Evolutionary conservation across 1,139 yeast genomes (phyloP).

Genomic region (Suhomyces guaymorum): DNA sequence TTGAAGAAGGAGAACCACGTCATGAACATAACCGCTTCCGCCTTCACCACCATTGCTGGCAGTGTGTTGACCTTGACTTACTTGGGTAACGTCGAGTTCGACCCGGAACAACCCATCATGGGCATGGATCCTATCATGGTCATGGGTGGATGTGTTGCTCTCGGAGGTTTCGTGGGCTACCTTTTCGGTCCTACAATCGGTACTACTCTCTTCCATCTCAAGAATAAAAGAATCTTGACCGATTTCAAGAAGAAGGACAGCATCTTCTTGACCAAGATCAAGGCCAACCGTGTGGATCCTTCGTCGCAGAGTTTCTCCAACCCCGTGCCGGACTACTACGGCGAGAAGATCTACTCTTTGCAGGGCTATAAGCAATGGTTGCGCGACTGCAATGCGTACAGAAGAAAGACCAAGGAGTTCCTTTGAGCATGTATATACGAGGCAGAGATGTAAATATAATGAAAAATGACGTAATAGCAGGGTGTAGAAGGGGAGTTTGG

Average conservation of each 20-base stretch:
- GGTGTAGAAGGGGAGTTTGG: too few relatives aligned
- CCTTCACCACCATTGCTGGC: constrained; percentile 66
- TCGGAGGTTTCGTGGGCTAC: constrained; percentile 78
- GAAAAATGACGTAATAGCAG: too few relatives aligned
- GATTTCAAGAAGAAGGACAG: constrained; percentile 64
- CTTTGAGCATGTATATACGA: constrained; percentile 36
- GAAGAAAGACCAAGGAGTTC: constrained; percentile 81
- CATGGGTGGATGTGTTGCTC: constrained; percentile 62
- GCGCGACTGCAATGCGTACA: constrained; percentile 89
- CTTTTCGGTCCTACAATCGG: constrained; percentile 85
- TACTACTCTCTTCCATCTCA: constrained; percentile 59
- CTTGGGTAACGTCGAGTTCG: constrained; percentile 80
- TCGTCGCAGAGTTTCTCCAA: constrained; percentile 88
- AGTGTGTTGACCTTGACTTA: constrained; percentile 73
- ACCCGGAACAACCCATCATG: constrained; percentile 78
- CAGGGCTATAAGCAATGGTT: constrained; percentile 92
- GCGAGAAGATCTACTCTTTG: constrained; percentile 88
- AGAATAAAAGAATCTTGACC: constrained; percentile 48
- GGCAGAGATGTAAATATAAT: not conserved
- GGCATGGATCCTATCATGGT: constrained; percentile 89
- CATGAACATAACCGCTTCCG: constrained; percentile 66
- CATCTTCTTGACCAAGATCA: constrained; percentile 70
- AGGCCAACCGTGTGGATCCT: constrained; percentile 85
- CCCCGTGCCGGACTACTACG: constrained; percentile 97
- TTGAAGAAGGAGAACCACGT: constrained; percentile 75